phyloP scores from a whole-genome alignment of 768 basidiomycete genomes.

The Auricularia cornea region DNA sequence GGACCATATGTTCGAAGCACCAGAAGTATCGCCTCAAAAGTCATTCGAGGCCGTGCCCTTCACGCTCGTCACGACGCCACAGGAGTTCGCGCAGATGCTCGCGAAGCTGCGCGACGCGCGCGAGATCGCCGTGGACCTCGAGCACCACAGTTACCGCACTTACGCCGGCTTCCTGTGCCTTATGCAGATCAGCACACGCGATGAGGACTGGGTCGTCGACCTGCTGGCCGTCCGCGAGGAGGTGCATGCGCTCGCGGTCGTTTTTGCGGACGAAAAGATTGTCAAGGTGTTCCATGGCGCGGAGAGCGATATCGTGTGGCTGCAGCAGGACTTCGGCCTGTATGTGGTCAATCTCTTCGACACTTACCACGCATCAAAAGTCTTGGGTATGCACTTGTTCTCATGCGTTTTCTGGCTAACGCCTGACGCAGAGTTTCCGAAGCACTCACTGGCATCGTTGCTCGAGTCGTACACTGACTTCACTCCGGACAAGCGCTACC shows the following conservation, averaged over 20 bases:
- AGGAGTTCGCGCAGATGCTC: slow-evolving; percentile 54
- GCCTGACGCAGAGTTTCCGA: slow-evolving; percentile 54
- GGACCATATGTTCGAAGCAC: slow-evolving; percentile 51
- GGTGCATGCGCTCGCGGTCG: slow-evolving; percentile 65
- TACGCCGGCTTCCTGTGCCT: slow-evolving; percentile 85
- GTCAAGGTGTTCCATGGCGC: slow-evolving; percentile 95
- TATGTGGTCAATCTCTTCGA: slow-evolving; percentile 97
- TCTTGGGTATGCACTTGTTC: slow-evolving; percentile 47
- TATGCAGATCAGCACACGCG: slow-evolving; percentile 83
- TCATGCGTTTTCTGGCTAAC: background rate
- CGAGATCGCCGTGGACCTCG: slow-evolving; percentile 90
- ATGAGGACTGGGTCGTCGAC: slow-evolving; percentile 84
- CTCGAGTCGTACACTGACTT: slow-evolving; percentile 88
- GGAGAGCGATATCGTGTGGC: slow-evolving; percentile 89
- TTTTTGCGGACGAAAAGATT: slow-evolving; percentile 76
- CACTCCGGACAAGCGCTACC: slow-evolving; percentile 89
- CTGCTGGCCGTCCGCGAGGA: slow-evolving; percentile 64
- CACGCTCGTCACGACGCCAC: slow-evolving; percentile 57
- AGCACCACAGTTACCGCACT: slow-evolving; percentile 84
- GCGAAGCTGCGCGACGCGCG: slow-evolving; percentile 50
- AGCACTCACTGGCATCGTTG: slow-evolving; percentile 75
- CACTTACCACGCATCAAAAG: slow-evolving; percentile 88
- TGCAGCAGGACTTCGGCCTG: slow-evolving; percentile 90
- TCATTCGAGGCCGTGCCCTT: slow-evolving; percentile 61
- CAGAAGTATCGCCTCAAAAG: slow-evolving; percentile 36